A percentile compares a stretch with the other conserved stretches of the same genome.
Conservation (phyloP, 108 stramenopile species). For the Cyclostephanos tholiformis region DNA sequence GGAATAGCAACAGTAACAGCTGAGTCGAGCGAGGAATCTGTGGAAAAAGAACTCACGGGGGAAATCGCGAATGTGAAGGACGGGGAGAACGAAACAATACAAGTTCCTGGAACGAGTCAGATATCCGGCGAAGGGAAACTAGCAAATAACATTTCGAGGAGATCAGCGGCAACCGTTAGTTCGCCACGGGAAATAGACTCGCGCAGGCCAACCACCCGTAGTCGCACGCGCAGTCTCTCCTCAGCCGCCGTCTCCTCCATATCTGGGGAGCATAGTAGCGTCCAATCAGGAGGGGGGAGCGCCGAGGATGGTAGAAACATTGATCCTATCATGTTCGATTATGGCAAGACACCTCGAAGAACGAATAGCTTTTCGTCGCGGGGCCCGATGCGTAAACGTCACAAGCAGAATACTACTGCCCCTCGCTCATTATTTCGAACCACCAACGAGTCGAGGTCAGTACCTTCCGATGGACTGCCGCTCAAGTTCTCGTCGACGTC, state of each 20-base stretch:
- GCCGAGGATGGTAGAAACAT: not conserved
- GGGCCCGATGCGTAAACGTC: slow-evolving; percentile 44
- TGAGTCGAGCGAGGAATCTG: not conserved
- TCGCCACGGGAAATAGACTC: slow-evolving; percentile 6
- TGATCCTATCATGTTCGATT: slow-evolving; percentile 16
- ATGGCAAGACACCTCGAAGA: slow-evolving; percentile 38
- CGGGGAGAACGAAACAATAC: not conserved
- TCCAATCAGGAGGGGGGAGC: slow-evolving; percentile 23
- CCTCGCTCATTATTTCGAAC: slow-evolving; percentile 16
- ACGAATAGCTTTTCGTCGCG: slow-evolving; percentile 28
- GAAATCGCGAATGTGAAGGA: not conserved
- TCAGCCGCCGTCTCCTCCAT: slow-evolving; percentile 14
- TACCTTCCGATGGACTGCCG: slow-evolving; percentile 10
- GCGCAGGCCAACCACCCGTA: slow-evolving; percentile 13
- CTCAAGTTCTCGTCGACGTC: slow-evolving; percentile 8
- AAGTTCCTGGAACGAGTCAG: not conserved
- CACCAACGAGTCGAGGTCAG: not conserved
- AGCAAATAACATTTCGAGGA: not conserved
- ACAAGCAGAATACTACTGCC: slow-evolving; percentile 11
- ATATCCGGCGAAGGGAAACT: not conserved
- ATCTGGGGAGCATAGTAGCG: not conserved
- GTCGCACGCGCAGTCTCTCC: slow-evolving; percentile 45
- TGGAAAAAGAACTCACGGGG: not conserved
- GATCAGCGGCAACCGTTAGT: not conserved
- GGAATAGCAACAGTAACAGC: not conserved